Conservation (phyloP, 257 asterid genomes). For the Fraxinus anomala region DNA sequence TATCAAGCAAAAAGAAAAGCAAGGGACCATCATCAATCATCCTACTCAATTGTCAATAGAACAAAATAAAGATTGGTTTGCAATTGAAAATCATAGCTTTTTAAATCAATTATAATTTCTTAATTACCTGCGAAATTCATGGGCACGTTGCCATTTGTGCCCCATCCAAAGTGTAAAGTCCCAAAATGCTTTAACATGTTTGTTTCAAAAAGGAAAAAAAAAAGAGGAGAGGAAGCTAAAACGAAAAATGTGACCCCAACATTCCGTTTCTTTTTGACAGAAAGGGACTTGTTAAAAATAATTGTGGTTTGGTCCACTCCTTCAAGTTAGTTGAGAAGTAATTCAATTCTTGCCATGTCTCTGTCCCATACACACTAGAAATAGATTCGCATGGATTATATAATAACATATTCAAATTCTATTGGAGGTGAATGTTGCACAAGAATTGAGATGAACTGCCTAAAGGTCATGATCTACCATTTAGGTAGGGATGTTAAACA, state of each 20-base stretch:
- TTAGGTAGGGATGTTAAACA: no score
- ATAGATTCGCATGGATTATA: background rate
- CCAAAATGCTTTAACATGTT: background rate
- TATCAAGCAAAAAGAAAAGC: background rate
- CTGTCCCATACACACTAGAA: background rate
- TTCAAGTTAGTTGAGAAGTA: background rate
- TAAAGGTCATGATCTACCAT: no score
- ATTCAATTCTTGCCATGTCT: background rate
- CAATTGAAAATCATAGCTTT: background rate
- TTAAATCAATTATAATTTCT: no score
- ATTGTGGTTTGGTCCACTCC: background rate
- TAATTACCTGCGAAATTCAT: background rate
- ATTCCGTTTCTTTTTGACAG: no score
- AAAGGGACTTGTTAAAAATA: background rate
- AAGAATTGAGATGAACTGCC: background rate
- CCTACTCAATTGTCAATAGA: background rate
- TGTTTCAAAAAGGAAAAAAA: background rate
- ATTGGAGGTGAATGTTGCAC: background rate
- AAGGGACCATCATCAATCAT: background rate
- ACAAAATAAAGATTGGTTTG: background rate
- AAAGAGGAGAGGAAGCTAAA: background rate
- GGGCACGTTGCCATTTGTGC: background rate
- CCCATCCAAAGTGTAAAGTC: no score
- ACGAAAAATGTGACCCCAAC: no score
- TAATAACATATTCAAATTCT: background rate